Conservation (phyloP, 108 stramenopile genomes). For the Phaeodactylum tricornutum region DNA sequence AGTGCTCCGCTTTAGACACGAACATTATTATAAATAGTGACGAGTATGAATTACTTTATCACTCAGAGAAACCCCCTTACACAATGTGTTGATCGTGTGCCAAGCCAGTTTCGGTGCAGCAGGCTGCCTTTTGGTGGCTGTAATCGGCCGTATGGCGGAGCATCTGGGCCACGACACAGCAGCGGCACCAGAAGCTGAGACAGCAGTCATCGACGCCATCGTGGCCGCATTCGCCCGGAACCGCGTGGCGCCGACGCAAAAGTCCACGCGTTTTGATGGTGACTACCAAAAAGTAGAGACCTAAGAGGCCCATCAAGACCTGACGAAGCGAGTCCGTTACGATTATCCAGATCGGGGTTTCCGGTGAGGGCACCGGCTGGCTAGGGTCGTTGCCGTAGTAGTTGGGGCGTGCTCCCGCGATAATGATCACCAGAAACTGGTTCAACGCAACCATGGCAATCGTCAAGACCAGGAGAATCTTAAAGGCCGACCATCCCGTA, state of each 20-base stretch:
- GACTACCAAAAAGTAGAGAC: conserved; percentile 2
- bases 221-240: conserved; percentile 7
- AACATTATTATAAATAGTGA: too few relatives aligned
- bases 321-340: background rate
- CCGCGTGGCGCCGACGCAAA: conserved; percentile 11
- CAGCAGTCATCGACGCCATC: conserved; percentile 18
- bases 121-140: conserved; percentile 7
- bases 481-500: background rate
- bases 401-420: background rate
- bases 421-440: conserved; percentile 1
- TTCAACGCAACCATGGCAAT: conserved; percentile 2
- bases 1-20: too few relatives aligned
- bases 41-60: too few relatives aligned
- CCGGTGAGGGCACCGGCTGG: background rate
- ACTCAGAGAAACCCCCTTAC: too few relatives aligned
- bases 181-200: conserved; percentile 10
- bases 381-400: background rate
- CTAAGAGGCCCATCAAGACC: background rate
- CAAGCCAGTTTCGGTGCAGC: conserved; percentile 27
- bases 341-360: background rate
- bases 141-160: conserved; percentile 28
- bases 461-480: background rate
- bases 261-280: conserved; percentile 4
- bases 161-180: conserved; percentile 22
- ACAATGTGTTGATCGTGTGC: too few relatives aligned